Evolutionary conservation across 345 rosid genomes (phyloP).

Genomic region (Salix purpurea): DNA sequence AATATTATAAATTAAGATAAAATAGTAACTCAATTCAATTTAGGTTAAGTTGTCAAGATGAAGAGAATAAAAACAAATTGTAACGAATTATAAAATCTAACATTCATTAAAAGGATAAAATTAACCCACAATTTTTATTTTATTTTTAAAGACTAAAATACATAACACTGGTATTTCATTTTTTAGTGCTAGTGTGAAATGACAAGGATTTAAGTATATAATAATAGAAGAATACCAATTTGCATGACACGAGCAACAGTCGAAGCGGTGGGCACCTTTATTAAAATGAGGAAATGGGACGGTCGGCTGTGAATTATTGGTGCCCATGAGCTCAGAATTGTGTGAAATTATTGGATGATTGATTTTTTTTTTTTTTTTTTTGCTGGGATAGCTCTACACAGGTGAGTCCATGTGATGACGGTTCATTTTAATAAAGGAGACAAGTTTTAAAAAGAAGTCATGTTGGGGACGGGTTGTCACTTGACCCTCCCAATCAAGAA

Average conservation of each 20-base stretch:
- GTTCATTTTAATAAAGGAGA: constrained; percentile 19
- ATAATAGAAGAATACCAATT: not conserved
- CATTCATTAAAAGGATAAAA: too few species aligned
- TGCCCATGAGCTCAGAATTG: constrained; percentile 13
- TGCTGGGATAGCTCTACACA: constrained; percentile 6
- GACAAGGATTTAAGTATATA: too few species aligned
- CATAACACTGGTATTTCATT: too few species aligned
- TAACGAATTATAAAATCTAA: too few species aligned
- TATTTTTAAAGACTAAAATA: too few species aligned
- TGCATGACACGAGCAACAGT: not conserved
- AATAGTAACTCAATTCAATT: too few species aligned
- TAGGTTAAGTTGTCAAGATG: too few species aligned
- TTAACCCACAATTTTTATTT: too few species aligned
- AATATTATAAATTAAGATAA: too few species aligned
- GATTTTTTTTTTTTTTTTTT: not conserved
- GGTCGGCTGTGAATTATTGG: constrained; percentile 29
- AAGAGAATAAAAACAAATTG: too few species aligned
- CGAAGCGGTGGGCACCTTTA: constrained; percentile 19
- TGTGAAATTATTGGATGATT: constrained; percentile 24
- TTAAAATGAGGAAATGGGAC: constrained; percentile 11
- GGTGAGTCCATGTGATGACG: constrained; percentile 39
- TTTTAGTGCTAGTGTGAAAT: too few species aligned
- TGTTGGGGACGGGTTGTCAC: constrained; percentile 30
- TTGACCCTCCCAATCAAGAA: constrained; percentile 13
- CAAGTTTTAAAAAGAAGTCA: constrained; percentile 7